Evolutionary conservation across 192 early-diverging fungal species (phyloP), one percentile per base, ranked within the genome.

Genomic region (Coemansia sp.): DNA sequence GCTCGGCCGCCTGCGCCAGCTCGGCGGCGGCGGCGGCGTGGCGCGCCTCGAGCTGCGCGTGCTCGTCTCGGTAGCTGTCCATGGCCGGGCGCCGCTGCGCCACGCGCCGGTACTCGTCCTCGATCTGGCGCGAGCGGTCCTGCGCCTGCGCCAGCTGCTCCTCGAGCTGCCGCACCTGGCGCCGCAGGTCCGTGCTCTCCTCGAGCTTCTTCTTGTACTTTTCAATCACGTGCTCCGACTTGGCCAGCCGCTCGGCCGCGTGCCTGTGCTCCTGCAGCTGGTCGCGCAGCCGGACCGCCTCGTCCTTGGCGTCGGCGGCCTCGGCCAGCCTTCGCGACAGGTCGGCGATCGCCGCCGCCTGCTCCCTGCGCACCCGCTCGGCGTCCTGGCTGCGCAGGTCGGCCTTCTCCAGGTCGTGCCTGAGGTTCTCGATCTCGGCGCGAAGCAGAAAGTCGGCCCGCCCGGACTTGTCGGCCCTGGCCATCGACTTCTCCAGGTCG

Each of bases 131-230:
- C 51, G 93, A 93, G 20, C 87, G 91, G 32, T 91, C 88, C 46
- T 87, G 68, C 12, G 93, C 77, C 10, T 87, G 77, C 7, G 85
- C 79, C 68, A 92, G 92, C 67, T 91, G 88, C 32, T 94, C 89
- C 62, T 97, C 95, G 15, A 93, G 62, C 19, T 73, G 54, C 54
- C 92, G 93, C 60, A 96, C 84, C 64, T 94, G 89, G 54, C 90
- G 86, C 38, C 89, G 83, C 46, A 96, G 58, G 60, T 97, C 94
- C 0, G 86, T 88, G 40, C 84, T 88, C 46, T 98, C 96, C 60
- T 98, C 96, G 6, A 96, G 83, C 49, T 95, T 92, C 80, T 95
- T 96, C 70, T 95, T 96, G 79, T 94, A 99, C 74, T 97, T 97
- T 73, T 98, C 96, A 66, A 96, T 89, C 32, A 95, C 89, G 32